Evolutionary conservation across 2,329 filamentous ascomycete species (phyloP), one percentile per base, ranked within the genome.

Genomic region (Cadophora gregata): DNA sequence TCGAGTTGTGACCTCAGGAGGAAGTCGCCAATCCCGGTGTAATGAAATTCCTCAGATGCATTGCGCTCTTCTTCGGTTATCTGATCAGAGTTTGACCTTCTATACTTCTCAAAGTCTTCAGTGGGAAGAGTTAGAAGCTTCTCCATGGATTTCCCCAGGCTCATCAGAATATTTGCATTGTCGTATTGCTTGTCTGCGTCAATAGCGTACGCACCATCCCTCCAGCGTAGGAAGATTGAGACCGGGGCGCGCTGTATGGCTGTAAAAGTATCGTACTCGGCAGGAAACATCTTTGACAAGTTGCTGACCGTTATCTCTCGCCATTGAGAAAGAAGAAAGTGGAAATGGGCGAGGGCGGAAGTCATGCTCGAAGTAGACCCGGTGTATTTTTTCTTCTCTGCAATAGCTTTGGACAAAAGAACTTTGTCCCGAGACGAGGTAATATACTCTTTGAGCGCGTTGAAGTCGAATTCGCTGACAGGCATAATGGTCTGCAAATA

Each of bases 301-400:
- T 86, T 87, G 0, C 80, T 78, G 19, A 87, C 80, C 67, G 93
- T 91, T 67, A 97, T 83, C 2, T 83, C 81, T 62, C 96, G 88
- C 91, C 93, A 98, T 7, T 85, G 81, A 0, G 95, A 98, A 10
- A 99, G 83, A 3, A 99, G 85, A 75, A 89, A 98, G 78, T 99
- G 96, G 75, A 99, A 97, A 74, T 99, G 96, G 1, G 90, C 86
- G 53, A 99, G 83, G 60, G 92, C 88, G 2, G 89, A 84, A 1
- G 95, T 97, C 93, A 97, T 97, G 79, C 95, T 98, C 1, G 96
- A 99, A 0, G 96, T 98, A 14, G 96, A 99, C 10, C 96, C 96
- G 12, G 93, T 90, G 76, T 96, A 99, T 76, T 91, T 96, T 77
- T 89, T 93, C 14, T 83, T 80, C 67, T 91, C 79, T 63, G 88